phyloP scores from a whole-genome alignment of 1,284 basidiomycete species.

The Ceratobasidium sp. region DNA sequence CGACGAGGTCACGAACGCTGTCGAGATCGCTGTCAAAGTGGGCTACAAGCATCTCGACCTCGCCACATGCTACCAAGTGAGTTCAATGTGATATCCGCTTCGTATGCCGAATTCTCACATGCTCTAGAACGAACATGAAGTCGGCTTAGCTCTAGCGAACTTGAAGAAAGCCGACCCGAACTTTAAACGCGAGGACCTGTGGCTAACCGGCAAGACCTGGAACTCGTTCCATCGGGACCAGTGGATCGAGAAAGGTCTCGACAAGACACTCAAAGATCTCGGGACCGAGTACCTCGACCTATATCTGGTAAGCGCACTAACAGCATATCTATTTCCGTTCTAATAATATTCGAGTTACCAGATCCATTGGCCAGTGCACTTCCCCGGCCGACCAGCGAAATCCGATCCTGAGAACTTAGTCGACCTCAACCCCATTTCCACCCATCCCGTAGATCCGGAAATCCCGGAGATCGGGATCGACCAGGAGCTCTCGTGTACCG shows the following conservation, averaged over 20 bases:
- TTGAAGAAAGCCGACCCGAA: constrained; percentile 58
- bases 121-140: constrained; percentile 55
- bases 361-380: constrained; percentile 1
- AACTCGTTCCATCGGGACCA: constrained; percentile 50
- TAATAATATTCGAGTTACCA: neutral
- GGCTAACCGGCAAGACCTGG: constrained; percentile 61
- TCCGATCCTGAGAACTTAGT: constrained; percentile 49
- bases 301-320: constrained; percentile 51
- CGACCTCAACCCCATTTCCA: constrained; percentile 52
- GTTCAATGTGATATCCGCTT: neutral
- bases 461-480: constrained; percentile 57
- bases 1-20: constrained; percentile 50
- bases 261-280: constrained; percentile 58
- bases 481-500: constrained; percentile 54
- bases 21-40: constrained; percentile 47
- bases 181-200: constrained; percentile 60
- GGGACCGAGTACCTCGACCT: constrained; percentile 61
- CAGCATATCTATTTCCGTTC: neutral
- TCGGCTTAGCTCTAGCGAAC: constrained; percentile 17
- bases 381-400: constrained; percentile 27
- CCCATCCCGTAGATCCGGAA: constrained; percentile 54
- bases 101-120: constrained; percentile 48
- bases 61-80: constrained; percentile 47
- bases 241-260: constrained; percentile 57
- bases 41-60: constrained; percentile 45